Evolutionary conservation across 768 basidiomycete genomes (phyloP).

Genomic region (Podaxis sp.): DNA sequence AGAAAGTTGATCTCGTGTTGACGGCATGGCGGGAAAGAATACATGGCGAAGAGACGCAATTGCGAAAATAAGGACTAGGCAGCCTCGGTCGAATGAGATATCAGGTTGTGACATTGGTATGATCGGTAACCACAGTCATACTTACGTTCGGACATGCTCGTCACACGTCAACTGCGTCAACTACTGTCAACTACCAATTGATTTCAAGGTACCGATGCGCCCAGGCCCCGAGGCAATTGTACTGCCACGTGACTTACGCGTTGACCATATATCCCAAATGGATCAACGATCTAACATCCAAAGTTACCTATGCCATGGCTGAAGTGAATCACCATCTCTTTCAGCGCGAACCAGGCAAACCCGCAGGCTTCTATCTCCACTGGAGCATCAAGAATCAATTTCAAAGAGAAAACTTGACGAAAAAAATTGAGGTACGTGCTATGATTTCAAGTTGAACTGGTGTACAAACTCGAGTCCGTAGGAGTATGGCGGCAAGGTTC

Average conservation of each 20-base stretch:
- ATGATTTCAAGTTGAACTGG: background rate
- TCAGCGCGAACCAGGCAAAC: constrained; percentile 23
- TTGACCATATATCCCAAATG: background rate
- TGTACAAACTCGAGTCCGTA: constrained; percentile 13
- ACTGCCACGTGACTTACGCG: constrained; percentile 7
- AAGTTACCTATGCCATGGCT: background rate
- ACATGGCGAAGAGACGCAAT: too few relatives aligned
- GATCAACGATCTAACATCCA: background rate
- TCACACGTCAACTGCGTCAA: too few relatives aligned
- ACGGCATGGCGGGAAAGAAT: too few relatives aligned
- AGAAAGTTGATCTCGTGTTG: too few relatives aligned
- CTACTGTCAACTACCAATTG: too few relatives aligned
- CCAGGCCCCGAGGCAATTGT: too few relatives aligned
- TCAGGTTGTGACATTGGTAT: too few relatives aligned
- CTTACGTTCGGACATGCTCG: too few relatives aligned
- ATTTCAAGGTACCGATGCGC: too few relatives aligned
- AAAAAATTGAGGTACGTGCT: constrained; percentile 35
- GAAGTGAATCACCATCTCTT: constrained; percentile 20
- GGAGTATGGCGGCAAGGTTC: constrained; percentile 29
- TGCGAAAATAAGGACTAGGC: too few relatives aligned
- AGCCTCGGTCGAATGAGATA: too few relatives aligned
- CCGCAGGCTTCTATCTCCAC: constrained; percentile 36
- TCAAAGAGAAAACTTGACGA: constrained; percentile 20
- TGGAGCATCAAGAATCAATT: constrained; percentile 26
- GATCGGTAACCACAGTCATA: too few relatives aligned